phyloP scores from a whole-genome alignment of 2,329 filamentous ascomycete genomes.

The Ploettnerulaceae sp. region DNA sequence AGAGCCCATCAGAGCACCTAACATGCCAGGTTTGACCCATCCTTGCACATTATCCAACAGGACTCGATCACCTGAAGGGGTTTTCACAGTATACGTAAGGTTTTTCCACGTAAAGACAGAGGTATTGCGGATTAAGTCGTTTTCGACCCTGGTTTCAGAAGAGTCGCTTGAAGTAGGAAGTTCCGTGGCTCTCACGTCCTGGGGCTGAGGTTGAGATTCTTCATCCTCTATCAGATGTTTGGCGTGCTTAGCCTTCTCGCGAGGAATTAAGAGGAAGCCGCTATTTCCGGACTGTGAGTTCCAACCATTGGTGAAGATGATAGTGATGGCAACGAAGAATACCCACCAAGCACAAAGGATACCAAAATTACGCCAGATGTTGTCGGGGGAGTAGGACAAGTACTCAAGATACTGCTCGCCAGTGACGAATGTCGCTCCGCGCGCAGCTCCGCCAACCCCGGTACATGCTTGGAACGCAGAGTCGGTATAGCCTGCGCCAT shows the following conservation, averaged over 20 bases:
- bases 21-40: constrained; percentile 68
- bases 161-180: constrained; percentile 20
- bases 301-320: constrained; percentile 55
- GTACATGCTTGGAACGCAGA: constrained; percentile 47
- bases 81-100: constrained; percentile 62
- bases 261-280: constrained; percentile 54
- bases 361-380: constrained; percentile 58
- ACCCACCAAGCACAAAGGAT: constrained; percentile 60
- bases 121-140: constrained; percentile 54
- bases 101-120: constrained; percentile 72
- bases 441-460: constrained; percentile 51
- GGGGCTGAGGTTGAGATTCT: constrained; percentile 36
- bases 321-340: constrained; percentile 53
- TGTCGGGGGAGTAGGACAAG: constrained; percentile 47
- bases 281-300: constrained; percentile 47
- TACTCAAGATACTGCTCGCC: constrained; percentile 54
- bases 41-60: constrained; percentile 78
- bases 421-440: constrained; percentile 45
- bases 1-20: constrained; percentile 59
- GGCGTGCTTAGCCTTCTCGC: constrained; percentile 47
- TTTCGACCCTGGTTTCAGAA: constrained; percentile 35
- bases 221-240: constrained; percentile 40
- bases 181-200: neutral
- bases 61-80: constrained; percentile 54
- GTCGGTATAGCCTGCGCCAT: constrained; percentile 44